Base-by-base conservation (phyloP, 139 green algal genomes). In the Penium margaritaceum region DNA sequence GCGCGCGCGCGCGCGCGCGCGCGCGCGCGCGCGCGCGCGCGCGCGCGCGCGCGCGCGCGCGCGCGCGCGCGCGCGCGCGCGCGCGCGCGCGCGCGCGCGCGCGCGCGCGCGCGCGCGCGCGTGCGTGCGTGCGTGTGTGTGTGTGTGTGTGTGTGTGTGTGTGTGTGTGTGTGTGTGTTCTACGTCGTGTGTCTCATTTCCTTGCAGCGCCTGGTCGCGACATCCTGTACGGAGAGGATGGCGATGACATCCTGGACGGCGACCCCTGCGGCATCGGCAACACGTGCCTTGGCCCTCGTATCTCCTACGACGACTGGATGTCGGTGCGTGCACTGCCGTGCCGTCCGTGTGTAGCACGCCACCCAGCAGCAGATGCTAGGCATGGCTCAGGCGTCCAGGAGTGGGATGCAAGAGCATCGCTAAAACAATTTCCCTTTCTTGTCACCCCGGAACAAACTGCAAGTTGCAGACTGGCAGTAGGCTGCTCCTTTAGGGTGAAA, bases 61-160 rank as follows among this genome's bases (percentile, higher is more conserved):
- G 57, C 39, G 57, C 19, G n/a, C 39, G 57, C 19, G 57, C 39
- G 24, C 19, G 57, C 39, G 24, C 19, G 57, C 17, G 57, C 19
- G 57, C 17, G 57, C 19, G 57, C 17, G 57, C 29, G 57, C 39
- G 57, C 57, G 57, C 17, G n/a, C 57, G 57, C 17, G 57, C 57
- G 27, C 39, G 57, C 57, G n/a, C 17, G 24, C 27, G 57, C 17
- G 27, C 12, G 57, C 39, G 57, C 57, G 27, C 17, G 57, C 24
- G 57, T 65, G 57, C 57, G 57, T 38, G 57, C 57, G 57, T 65
- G 57, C 57, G 24, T 38, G 57, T 29, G 57, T 65, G 57, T 29
- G 57, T 65, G 57, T 29, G 24, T 62, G 53, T 17, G 53, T 62
- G 53, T 17, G 53, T 62, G 53, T 17, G 53, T 62, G 53, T 17